These are phyloP conservation scores for Lyophyllum atratum DNA, from an alignment of 768 basidiomycete species.

Conservation along the genomic window DNA sequence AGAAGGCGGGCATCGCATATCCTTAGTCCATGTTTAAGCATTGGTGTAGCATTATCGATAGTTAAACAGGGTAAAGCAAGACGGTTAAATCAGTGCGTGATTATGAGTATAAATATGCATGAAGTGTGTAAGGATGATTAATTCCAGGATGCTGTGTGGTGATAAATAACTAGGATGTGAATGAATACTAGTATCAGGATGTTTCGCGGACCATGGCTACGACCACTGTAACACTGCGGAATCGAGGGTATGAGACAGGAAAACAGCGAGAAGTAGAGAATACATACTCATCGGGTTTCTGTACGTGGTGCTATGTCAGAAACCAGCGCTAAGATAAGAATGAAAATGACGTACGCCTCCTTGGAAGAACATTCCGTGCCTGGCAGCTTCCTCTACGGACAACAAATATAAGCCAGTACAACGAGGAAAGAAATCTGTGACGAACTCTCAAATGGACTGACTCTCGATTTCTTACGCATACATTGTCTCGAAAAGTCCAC, in stretches of 20 bases:
- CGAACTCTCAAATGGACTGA: slow-evolving; percentile 78
- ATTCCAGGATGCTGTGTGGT: slow-evolving; percentile 11
- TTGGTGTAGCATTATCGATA: slow-evolving; percentile 10
- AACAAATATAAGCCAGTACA: neutral
- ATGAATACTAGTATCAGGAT: slow-evolving; percentile 33
- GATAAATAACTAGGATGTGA: slow-evolving; percentile 15
- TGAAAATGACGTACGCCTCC: slow-evolving; percentile 64
- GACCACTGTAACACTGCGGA: slow-evolving; percentile 65
- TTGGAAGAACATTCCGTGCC: slow-evolving; percentile 63
- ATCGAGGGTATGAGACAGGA: slow-evolving; percentile 11
- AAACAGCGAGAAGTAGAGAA: neutral
- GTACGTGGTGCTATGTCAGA: slow-evolving; percentile 11
- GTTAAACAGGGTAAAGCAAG: slow-evolving; percentile 10
- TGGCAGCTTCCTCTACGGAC: slow-evolving; percentile 57
- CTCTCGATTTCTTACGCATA: slow-evolving; percentile 65
- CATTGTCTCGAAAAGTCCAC: slow-evolving; percentile 69
- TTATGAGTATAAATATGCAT: slow-evolving; percentile 5
- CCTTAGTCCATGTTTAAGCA: slow-evolving; percentile 1
- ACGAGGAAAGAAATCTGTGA: slow-evolving; percentile 8
- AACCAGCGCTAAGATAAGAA: slow-evolving; percentile 8
- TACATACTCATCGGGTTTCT: slow-evolving; percentile 84
- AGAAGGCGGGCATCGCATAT: neutral
- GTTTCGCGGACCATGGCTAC: slow-evolving; percentile 71
- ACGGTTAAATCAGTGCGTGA: slow-evolving; percentile 12
- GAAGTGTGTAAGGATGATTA: slow-evolving; percentile 8